These are phyloP conservation scores for Bruguiera hainesii DNA, from an alignment of 441 rosid genomes.

Conservation along the genomic window DNA sequence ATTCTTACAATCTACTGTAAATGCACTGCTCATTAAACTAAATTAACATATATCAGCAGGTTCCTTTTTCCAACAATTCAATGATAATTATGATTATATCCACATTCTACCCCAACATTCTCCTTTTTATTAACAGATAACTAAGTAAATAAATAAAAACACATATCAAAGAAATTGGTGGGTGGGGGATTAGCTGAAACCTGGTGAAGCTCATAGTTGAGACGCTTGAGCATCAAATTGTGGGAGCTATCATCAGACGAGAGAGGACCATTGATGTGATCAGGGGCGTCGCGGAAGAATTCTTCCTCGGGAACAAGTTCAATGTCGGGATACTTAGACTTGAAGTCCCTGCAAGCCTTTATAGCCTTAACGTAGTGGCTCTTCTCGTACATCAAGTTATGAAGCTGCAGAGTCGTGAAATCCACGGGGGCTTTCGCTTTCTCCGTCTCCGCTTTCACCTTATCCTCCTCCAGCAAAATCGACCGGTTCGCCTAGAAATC, in stretches of 20 bases:
- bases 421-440: slow-evolving; percentile 75
- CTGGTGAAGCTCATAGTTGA: slow-evolving; percentile 85
- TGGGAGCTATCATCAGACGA: slow-evolving; percentile 54
- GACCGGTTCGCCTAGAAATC: slow-evolving; percentile 59
- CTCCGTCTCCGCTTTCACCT: slow-evolving; percentile 68
- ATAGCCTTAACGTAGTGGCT: slow-evolving; percentile 80
- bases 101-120: too few species aligned
- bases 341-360: slow-evolving; percentile 77
- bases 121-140: too few species aligned
- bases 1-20: too few species aligned
- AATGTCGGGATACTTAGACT: slow-evolving; percentile 72
- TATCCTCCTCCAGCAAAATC: slow-evolving; percentile 74
- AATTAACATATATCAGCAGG: too few species aligned
- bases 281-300: slow-evolving; percentile 66
- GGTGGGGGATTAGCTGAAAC: slow-evolving; percentile 23
- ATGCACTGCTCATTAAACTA: too few species aligned
- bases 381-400: slow-evolving; percentile 91
- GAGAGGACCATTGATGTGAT: slow-evolving; percentile 52
- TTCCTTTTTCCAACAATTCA: too few species aligned
- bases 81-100: too few species aligned
- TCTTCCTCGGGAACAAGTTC: slow-evolving; percentile 84
- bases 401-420: slow-evolving; percentile 72
- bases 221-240: slow-evolving; percentile 81
- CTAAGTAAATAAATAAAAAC: not conserved
- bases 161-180: not conserved